These are phyloP conservation scores for Rhodotorula sp. DNA, from an alignment of 1,284 basidiomycete genomes.

Conservation along the genomic window DNA sequence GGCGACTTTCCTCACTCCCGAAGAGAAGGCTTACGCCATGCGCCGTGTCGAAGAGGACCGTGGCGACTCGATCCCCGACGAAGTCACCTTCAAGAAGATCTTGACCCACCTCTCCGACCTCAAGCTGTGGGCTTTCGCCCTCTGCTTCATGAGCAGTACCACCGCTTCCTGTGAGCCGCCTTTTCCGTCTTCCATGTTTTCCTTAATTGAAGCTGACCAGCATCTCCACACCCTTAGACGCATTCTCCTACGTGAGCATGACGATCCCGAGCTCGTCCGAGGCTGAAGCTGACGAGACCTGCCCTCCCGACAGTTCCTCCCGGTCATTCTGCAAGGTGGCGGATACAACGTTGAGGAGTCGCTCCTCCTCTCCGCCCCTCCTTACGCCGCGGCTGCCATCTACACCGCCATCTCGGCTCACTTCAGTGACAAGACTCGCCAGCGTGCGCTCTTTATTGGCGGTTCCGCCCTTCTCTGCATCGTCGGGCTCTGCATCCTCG, in stretches of 20 bases:
- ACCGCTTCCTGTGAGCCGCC: slow-evolving; percentile 15
- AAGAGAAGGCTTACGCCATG: slow-evolving; percentile 50
- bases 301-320: slow-evolving; percentile 48
- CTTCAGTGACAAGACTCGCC: slow-evolving; percentile 48
- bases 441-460: slow-evolving; percentile 49
- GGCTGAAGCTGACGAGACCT: neutral
- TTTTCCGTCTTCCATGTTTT: no score
- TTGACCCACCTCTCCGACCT: slow-evolving; percentile 47
- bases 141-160: slow-evolving; percentile 47
- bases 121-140: slow-evolving; percentile 53
- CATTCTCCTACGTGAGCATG: slow-evolving; percentile 32
- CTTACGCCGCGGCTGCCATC: slow-evolving; percentile 48
- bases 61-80: slow-evolving; percentile 51
- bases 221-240: slow-evolving; percentile 2
- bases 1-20: slow-evolving; percentile 51
- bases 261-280: no score
- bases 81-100: slow-evolving; percentile 49
- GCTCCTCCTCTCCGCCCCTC: slow-evolving; percentile 50
- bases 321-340: slow-evolving; percentile 51
- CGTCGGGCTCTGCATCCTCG: slow-evolving; percentile 48
- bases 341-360: slow-evolving; percentile 48
- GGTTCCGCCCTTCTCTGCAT: slow-evolving; percentile 48
- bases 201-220: no score
- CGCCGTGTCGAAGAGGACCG: slow-evolving; percentile 53
- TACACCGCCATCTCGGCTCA: slow-evolving; percentile 48